Conservation (phyloP, 106 monocot genomes). For the Dendrobium huoshanense region DNA sequence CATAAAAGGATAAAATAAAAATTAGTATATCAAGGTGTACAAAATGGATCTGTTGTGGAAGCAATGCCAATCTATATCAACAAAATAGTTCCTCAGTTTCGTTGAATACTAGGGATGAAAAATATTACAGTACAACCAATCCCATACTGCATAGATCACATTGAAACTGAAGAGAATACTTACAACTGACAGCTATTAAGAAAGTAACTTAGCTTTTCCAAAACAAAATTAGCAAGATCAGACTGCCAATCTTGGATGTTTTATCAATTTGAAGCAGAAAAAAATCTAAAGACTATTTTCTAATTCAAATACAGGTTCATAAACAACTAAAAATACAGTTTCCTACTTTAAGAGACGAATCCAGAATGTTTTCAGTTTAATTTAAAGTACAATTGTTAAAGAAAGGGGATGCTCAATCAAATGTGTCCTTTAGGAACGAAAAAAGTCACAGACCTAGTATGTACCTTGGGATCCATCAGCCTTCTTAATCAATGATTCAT, state of each 20-base stretch:
- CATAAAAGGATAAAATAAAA: not conserved
- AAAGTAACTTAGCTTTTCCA: not conserved
- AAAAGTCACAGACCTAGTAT: not conserved
- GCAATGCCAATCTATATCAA: not conserved
- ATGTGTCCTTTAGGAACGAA: not conserved
- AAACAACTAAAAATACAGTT: not conserved
- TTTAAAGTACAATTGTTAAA: not conserved
- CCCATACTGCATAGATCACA: not conserved
- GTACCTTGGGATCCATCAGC: slow-evolving; percentile 87
- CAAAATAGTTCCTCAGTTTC: not conserved
- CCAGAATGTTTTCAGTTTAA: not conserved
- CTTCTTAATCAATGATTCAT: slow-evolving; percentile 69
- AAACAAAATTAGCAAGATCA: not conserved
- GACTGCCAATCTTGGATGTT: not conserved
- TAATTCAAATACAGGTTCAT: not conserved
- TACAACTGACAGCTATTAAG: not conserved
- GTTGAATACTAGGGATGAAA: not conserved
- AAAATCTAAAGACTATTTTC: not conserved
- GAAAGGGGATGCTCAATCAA: not conserved
- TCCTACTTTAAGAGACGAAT: not conserved
- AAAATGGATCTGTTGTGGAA: not conserved
- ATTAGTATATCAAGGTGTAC: not conserved
- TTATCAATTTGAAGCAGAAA: not conserved
- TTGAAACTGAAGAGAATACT: not conserved
- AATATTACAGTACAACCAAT: not conserved